Conservation (phyloP, 1,284 basidiomycete genomes). For the Leucoagaricus sp. region DNA sequence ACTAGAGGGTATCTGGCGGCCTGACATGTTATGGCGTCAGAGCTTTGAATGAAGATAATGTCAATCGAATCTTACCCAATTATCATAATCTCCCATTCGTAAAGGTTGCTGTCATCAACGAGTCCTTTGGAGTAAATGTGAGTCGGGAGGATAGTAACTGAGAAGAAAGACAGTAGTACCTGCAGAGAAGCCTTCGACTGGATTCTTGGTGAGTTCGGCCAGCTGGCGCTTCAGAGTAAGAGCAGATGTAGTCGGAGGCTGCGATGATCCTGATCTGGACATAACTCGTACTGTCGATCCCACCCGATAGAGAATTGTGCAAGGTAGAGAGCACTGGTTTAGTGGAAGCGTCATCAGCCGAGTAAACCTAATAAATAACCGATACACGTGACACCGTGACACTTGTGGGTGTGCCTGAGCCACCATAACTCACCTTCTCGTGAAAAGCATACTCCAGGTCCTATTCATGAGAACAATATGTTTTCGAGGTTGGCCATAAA, state of each 20-base stretch:
- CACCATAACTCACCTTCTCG: no score
- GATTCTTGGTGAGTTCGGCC: slow-evolving; percentile 83
- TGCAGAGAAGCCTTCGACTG: slow-evolving; percentile 93
- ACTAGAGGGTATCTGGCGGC: slow-evolving; percentile 90
- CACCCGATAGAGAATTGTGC: slow-evolving; percentile 15
- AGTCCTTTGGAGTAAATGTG: slow-evolving; percentile 54
- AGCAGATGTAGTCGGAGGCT: slow-evolving; percentile 52
- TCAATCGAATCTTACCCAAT: slow-evolving; percentile 86
- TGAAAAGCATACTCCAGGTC: no score
- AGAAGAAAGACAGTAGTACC: slow-evolving; percentile 44
- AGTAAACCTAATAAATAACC: slow-evolving; percentile 9
- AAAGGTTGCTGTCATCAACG: slow-evolving; percentile 90
- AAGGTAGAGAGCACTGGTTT: slow-evolving; percentile 16
- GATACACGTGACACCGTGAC: slow-evolving; percentile 7
- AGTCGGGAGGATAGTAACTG: slow-evolving; percentile 25
- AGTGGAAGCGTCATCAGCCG: slow-evolving; percentile 1
- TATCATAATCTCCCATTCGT: slow-evolving; percentile 92
- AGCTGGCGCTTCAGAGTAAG: slow-evolving; percentile 82
- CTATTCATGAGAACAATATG: no score
- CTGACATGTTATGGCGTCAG: slow-evolving; percentile 43
- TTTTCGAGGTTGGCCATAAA: no score
- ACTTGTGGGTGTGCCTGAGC: no score
- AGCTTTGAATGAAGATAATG: no score
- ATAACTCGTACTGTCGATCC: slow-evolving; percentile 22
- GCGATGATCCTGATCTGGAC: slow-evolving; percentile 42